Evolutionary conservation across 1,284 basidiomycete genomes (phyloP).

Genomic region (Peniophora sp.): DNA sequence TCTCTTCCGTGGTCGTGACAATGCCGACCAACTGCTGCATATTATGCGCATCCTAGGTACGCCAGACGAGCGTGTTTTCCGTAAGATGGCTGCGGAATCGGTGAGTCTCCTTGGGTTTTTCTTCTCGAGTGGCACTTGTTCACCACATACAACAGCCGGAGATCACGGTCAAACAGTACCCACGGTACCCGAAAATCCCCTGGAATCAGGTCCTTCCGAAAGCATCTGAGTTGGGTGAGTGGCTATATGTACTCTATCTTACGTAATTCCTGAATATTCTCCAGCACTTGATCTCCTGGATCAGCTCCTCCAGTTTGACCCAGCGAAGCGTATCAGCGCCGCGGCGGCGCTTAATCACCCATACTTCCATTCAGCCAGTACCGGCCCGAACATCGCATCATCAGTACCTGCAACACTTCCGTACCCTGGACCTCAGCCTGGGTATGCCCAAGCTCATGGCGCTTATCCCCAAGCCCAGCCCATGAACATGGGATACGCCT

Average conservation of each 20-base stretch:
- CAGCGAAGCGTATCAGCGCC: constrained; percentile 86
- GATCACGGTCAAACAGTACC: constrained; percentile 81
- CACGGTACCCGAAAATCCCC: constrained; percentile 87
- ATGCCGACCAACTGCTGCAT: constrained; percentile 94
- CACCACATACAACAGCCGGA: constrained; percentile 64
- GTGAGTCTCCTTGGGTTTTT: constrained; percentile 43
- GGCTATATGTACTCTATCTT: not conserved
- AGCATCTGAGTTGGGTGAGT: constrained; percentile 77
- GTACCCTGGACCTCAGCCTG: constrained; percentile 9
- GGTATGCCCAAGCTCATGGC: constrained; percentile 34
- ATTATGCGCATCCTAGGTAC: constrained; percentile 98
- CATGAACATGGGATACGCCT: constrained; percentile 18
- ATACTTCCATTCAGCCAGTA: constrained; percentile 71
- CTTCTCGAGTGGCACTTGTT: not conserved
- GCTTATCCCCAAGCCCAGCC: constrained; percentile 34
- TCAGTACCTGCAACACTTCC: constrained; percentile 11
- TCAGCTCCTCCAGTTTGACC: constrained; percentile 94
- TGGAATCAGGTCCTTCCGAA: constrained; percentile 88
- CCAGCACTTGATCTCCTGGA: constrained; percentile 92
- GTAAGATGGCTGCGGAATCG: constrained; percentile 88
- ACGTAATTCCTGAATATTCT: constrained; percentile 2
- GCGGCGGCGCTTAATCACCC: constrained; percentile 89
- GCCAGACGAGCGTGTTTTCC: constrained; percentile 83
- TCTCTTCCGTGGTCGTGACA: constrained; percentile 95
- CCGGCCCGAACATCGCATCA: constrained; percentile 17